Conservation (phyloP, 176 grass and related monocot genomes). For the Saccharum spontaneum region DNA sequence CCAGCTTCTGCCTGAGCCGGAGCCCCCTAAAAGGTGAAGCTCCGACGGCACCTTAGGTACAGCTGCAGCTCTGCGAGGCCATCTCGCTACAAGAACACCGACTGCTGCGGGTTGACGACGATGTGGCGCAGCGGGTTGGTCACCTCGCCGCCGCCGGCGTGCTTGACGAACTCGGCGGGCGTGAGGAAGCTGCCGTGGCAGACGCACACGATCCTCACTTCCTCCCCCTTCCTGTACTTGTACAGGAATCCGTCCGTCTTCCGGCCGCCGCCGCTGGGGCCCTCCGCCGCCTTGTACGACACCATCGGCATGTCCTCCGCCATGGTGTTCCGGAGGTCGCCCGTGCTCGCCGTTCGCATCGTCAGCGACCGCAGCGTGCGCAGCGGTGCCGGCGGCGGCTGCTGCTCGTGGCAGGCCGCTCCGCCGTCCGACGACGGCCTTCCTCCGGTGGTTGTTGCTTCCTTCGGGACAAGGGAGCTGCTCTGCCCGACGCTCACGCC, state of each 20-base stretch:
- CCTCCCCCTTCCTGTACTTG: conserved; percentile 73
- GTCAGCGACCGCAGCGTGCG: conserved; percentile 49
- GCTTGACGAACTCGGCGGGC: conserved; percentile 82
- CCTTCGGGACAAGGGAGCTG: conserved; percentile 5
- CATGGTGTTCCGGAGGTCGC: conserved; percentile 70
- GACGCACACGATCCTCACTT: conserved; percentile 91
- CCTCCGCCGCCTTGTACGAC: conserved; percentile 55
- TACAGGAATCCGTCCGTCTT: conserved; percentile 90
- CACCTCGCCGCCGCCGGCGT: conserved; percentile 81
- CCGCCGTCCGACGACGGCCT: neutral
- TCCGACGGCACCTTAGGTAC: no score
- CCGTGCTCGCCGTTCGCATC: conserved; percentile 51
- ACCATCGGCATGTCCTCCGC: conserved; percentile 97
- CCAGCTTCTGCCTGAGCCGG: no score
- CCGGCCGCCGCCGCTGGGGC: conserved; percentile 45
- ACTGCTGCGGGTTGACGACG: conserved; percentile 54
- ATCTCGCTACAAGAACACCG: conserved; percentile 49
- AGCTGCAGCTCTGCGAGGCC: no score
- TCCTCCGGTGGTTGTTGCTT: neutral
- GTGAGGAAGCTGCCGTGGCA: conserved; percentile 96
- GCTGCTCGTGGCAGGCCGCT: neutral
- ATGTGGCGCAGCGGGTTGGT: conserved; percentile 83
- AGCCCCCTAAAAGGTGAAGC: neutral
- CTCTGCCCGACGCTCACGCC: neutral
- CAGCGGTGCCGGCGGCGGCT: conserved; percentile 6